Evolutionary conservation across 139 green algal species (phyloP), one percentile per base, ranked within the genome.

Genomic region (Asterochloris sp.): DNA sequence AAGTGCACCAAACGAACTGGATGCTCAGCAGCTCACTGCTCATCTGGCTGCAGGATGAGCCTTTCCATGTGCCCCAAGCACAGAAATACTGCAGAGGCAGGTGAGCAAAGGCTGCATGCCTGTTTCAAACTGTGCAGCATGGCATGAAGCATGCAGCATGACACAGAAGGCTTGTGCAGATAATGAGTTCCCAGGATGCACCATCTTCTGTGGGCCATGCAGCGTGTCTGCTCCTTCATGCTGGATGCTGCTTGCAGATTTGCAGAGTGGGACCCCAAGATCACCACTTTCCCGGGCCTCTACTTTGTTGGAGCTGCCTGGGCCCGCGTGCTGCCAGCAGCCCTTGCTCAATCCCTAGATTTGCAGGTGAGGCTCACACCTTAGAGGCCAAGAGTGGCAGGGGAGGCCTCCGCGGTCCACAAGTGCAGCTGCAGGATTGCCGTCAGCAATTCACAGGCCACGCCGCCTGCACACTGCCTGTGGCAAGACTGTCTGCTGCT

Each of bases 241-340:
- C 38, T 54, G 38, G 38, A 97, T 87, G 98, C 95, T 82, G 11
- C n/a, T 0, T 93, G 93, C 8, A 38, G 91, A 13, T 94, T 93
- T 54, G 15, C 16, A 0, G 26, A 79, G 0, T 99, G 96, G 96
- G 92, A 99, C 84, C 89, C 91, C 0, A 98, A 98, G 74, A 98
- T 99, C 73, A 99, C 96, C 11, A 99, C 96, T 11, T 93, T 97
- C 24, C 96, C 96, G 11, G 96, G 96, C 27, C 86, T 98, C 23
- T 98, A 98, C 82, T n/a, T 94, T 4, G 14, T 95, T 0, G 91
- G 86, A 0, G 67, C 83, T 0, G 73, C 68, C 6, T 91, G 82
- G 62, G 83, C 69, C 28, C 61, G 64, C 64, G 54, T 69, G 0
- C 21, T 88, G 29, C 66, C 13, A 54, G 4, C 4, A 2, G 38